Conservation (phyloP, 106 monocot genomes). For the Posidonia australis region DNA sequence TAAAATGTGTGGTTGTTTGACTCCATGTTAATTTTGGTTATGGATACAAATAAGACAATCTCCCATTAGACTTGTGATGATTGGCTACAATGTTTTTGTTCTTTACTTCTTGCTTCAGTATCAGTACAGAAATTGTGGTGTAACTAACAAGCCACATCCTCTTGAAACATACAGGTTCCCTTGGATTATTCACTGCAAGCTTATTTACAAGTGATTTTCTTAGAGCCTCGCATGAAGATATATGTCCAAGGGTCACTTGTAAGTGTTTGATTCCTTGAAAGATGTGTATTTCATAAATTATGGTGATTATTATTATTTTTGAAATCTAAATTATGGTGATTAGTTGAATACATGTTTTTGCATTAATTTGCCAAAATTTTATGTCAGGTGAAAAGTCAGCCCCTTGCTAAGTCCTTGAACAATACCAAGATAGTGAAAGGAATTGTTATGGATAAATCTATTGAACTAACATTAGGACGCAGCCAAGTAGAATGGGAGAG, state of each 20-base stretch:
- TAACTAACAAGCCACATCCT: no score
- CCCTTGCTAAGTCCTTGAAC: slow-evolving; percentile 45
- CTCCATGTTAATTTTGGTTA: no score
- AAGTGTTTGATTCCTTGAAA: neutral
- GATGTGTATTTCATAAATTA: neutral
- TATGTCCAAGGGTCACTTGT: slow-evolving; percentile 65
- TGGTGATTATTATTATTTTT: no score
- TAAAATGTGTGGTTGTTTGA: no score
- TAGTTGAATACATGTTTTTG: neutral
- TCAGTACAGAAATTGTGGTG: no score
- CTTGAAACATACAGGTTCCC: slow-evolving; percentile 37
- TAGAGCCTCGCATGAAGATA: slow-evolving; percentile 63
- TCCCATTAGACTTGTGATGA: no score
- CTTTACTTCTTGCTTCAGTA: no score
- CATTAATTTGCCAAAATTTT: neutral
- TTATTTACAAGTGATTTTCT: slow-evolving; percentile 74
- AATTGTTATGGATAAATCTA: slow-evolving; percentile 33
- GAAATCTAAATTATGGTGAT: neutral
- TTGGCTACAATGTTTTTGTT: no score
- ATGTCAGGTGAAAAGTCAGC: slow-evolving; percentile 46
- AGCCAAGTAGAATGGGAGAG: slow-evolving; percentile 53
- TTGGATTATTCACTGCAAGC: slow-evolving; percentile 71
- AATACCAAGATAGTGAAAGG: slow-evolving; percentile 36
- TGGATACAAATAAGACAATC: no score
- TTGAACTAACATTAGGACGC: slow-evolving; percentile 45